Conservation (phyloP, 352 stramenopile genomes). For the Phytophthora meadii region DNA sequence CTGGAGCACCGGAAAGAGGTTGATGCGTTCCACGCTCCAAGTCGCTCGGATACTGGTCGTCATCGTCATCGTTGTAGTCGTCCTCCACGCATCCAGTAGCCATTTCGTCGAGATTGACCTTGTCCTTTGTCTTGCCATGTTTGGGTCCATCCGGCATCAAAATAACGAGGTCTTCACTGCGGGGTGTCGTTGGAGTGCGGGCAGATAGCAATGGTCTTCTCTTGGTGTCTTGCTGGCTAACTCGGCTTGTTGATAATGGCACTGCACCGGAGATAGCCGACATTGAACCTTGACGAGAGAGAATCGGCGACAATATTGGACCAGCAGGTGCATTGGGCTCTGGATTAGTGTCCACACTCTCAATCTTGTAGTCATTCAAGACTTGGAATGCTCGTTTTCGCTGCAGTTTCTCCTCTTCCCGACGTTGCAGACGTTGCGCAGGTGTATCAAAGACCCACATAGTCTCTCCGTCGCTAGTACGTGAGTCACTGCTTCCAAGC, state of each 20-base stretch:
- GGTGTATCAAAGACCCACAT: constrained; percentile 66
- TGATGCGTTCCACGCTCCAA: constrained; percentile 16
- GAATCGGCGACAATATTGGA: constrained; percentile 27
- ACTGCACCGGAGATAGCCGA: constrained; percentile 29
- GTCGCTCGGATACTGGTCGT: constrained; percentile 30
- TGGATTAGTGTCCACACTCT: constrained; percentile 30
- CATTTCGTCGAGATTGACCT: constrained; percentile 31
- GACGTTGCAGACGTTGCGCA: constrained; percentile 55
- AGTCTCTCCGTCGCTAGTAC: constrained; percentile 46
- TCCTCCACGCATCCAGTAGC: constrained; percentile 24
- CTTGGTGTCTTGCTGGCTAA: constrained; percentile 35
- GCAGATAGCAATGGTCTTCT: constrained; percentile 37
- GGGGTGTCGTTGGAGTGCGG: constrained; percentile 29
- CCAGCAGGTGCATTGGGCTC: constrained; percentile 14
- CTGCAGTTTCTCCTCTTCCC: constrained; percentile 58
- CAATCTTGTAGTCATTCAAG: constrained; percentile 59
- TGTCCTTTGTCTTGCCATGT: constrained; percentile 3
- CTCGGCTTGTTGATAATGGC: constrained; percentile 19
- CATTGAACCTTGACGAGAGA: constrained; percentile 32
- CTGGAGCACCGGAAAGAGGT: constrained; percentile 14
- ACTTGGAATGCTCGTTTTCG: constrained; percentile 64
- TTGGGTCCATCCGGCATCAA: constrained; percentile 28
- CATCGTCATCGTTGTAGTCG: constrained; percentile 34
- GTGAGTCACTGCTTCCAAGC: constrained; percentile 12
- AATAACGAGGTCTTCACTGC: constrained; percentile 47